A percentile compares a stretch with the other conserved stretches of the same genome.
These are phyloP conservation scores for Phytophthora vignae DNA, from an alignment of 352 stramenopile genomes.

Conservation along the genomic window DNA sequence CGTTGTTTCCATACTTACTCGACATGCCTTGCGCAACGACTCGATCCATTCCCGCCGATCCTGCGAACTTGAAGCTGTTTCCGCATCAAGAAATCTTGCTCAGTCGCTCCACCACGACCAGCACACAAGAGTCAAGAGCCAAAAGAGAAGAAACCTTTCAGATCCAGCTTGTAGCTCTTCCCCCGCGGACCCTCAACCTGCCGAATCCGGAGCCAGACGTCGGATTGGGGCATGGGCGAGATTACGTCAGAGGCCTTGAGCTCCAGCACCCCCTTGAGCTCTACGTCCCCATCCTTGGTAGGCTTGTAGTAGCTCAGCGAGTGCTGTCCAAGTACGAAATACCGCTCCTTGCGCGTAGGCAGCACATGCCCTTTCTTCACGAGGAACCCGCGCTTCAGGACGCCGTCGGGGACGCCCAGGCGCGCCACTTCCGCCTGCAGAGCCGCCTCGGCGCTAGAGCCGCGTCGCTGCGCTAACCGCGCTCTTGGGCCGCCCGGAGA, in stretches of 20 bases:
- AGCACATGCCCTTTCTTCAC: conserved; percentile 65
- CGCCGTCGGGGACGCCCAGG: conserved; percentile 19
- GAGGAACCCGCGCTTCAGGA: conserved; percentile 54
- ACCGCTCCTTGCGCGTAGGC: conserved; percentile 64
- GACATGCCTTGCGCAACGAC: conserved; percentile 54
- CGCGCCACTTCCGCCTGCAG: conserved; percentile 29
- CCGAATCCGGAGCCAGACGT: conserved; percentile 70
- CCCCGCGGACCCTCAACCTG: conserved; percentile 51
- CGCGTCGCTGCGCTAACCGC: conserved; percentile 22
- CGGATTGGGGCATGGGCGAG: conserved; percentile 53
- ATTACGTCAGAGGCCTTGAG: conserved; percentile 58
- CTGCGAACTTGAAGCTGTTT: conserved; percentile 47
- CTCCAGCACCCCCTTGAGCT: conserved; percentile 56
- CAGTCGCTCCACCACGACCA: neutral
- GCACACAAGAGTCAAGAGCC: neutral
- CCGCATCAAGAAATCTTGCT: neutral
- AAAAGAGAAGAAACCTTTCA: conserved; percentile 55
- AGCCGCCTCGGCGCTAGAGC: conserved; percentile 30
- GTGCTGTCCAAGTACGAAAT: conserved; percentile 53
- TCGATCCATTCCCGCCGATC: conserved; percentile 76
- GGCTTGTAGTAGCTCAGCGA: conserved; percentile 61
- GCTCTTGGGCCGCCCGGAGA: neutral
- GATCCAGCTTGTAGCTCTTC: conserved; percentile 74
- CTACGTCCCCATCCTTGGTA: conserved; percentile 33
- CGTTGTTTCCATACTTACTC: conserved; percentile 35